Percentiles rank a stretch among this genome's conserved stretches.
Conservation (phyloP, 2,329 filamentous ascomycete species). For the Aspergillus quadrilineatus region DNA sequence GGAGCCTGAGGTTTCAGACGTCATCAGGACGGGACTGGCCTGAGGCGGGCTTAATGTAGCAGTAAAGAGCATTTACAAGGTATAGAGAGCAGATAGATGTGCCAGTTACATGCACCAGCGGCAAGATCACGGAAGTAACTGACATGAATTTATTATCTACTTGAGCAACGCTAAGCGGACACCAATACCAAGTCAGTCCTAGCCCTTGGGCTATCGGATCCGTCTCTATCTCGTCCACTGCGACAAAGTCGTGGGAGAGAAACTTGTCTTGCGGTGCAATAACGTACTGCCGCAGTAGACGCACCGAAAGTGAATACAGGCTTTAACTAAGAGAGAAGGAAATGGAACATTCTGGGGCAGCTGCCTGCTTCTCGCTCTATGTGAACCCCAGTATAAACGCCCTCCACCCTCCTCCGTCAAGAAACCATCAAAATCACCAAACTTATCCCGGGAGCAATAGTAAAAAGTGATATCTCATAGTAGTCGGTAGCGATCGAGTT, state of each 20-base stretch:
- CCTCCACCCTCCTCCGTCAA: constrained; percentile 20
- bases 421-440: constrained; percentile 20
- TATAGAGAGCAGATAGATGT: not conserved
- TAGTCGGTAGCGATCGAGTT: constrained; percentile 10
- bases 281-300: constrained; percentile 8
- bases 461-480: constrained; percentile 10
- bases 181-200: constrained; percentile 17
- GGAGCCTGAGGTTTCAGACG: constrained; percentile 23
- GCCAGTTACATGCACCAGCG: not conserved
- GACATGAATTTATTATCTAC: constrained; percentile 25
- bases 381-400: constrained; percentile 22
- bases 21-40: constrained; percentile 25
- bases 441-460: constrained; percentile 7
- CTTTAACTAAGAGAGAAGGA: constrained; percentile 18
- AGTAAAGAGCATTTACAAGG: not conserved
- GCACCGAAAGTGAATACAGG: constrained; percentile 10
- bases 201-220: constrained; percentile 10
- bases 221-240: constrained; percentile 16
- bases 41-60: not conserved
- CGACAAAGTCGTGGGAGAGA: constrained; percentile 5
- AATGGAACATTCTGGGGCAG: constrained; percentile 18
- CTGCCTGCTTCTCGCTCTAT: constrained; percentile 31
- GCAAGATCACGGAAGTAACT: not conserved
- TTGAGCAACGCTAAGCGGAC: constrained; percentile 19
- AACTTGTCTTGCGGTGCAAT: constrained; percentile 1